Evolutionary conservation across 2,329 filamentous ascomycete genomes (phyloP), one percentile per base, ranked within the genome.

Genomic region (Pseudocercospora pini-densiflorae): DNA sequence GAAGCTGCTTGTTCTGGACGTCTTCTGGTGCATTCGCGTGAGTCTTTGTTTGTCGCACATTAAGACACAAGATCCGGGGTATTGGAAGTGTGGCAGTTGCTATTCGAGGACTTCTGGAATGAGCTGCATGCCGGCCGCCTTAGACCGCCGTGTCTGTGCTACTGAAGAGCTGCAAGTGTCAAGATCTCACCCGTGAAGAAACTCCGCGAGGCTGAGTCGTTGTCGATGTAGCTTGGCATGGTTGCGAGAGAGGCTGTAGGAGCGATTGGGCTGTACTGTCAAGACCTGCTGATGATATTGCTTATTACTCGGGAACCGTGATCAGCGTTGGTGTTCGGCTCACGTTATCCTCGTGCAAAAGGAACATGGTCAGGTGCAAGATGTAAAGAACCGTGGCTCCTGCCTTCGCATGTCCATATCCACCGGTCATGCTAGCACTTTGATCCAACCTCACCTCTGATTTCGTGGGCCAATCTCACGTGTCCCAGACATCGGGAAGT

Each of bases 11-110:
- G 51, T 33, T 55, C 51, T 55, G 14, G 51, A 55, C 14, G 27
- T 31, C 16, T 55, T 55, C 51, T 27, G 16, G 27, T 55, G 27
- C 51, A 9, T 43, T 47, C 57, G 36, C 57, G 57, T 59, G 57
- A 19, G n/a, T 47, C 57, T 43, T 59, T 59, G 57, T 59, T 36
- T 59, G 57, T 59, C 57, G 57, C 57, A 47, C 57, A 27, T 16
- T 47, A n/a, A 45, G 33, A 45, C 57, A 31, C 14, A n/a, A 16
- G 24, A 54, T 54, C 51, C 24, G 51, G 51, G 51, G 24, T 27
- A 10, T 8, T 16, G 24, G 21, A n/a, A n/a, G 49, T 24, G 23
- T 53, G 49, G 49, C 49, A 53, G 19, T 49, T 49, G 19, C 45
- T 49, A 49, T 49, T 49, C 45, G 23, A 49, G 45, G 45, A 49